These are phyloP conservation scores for Pythium rhizo-oryzae DNA, from an alignment of 352 stramenopile genomes.

Conservation along the genomic window DNA sequence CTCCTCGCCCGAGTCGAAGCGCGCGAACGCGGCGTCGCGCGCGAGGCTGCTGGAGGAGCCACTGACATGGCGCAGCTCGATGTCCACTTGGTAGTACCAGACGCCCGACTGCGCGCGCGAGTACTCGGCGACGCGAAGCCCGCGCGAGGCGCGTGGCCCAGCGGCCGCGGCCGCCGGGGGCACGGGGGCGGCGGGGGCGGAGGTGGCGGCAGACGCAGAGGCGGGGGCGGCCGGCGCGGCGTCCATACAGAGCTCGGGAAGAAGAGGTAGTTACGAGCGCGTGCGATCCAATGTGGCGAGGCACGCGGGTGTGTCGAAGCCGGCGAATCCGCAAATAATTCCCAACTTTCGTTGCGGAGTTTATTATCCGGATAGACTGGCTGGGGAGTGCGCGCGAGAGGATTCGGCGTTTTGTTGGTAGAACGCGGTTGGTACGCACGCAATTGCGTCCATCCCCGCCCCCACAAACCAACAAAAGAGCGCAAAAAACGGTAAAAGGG, in stretches of 20 bases:
- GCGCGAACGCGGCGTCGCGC: slow-evolving; percentile 14
- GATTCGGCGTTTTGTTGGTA: no score
- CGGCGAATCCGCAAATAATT: slow-evolving; percentile 10
- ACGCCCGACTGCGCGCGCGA: slow-evolving; percentile 49
- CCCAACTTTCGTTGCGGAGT: neutral
- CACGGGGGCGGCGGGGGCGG: neutral
- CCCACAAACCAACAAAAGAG: neutral
- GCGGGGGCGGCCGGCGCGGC: neutral
- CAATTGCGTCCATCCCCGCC: slow-evolving; percentile 16
- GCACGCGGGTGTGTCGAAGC: neutral
- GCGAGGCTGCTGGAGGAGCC: slow-evolving; percentile 14
- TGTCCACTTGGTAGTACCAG: slow-evolving; percentile 76
- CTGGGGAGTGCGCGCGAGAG: neutral
- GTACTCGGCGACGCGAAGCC: slow-evolving; percentile 54
- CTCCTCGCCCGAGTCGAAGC: slow-evolving; percentile 28
- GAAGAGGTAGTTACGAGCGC: neutral
- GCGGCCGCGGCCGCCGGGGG: neutral
- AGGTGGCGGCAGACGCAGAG: neutral
- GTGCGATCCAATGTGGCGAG: neutral
- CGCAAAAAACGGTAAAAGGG: slow-evolving; percentile 11
- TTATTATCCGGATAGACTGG: neutral
- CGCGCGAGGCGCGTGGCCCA: slow-evolving; percentile 20
- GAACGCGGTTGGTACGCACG: slow-evolving; percentile 3
- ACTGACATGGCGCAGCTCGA: slow-evolving; percentile 34
- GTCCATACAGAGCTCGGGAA: slow-evolving; percentile 10